Conservation (phyloP, 352 stramenopile genomes). For the Pythium sp. region DNA sequence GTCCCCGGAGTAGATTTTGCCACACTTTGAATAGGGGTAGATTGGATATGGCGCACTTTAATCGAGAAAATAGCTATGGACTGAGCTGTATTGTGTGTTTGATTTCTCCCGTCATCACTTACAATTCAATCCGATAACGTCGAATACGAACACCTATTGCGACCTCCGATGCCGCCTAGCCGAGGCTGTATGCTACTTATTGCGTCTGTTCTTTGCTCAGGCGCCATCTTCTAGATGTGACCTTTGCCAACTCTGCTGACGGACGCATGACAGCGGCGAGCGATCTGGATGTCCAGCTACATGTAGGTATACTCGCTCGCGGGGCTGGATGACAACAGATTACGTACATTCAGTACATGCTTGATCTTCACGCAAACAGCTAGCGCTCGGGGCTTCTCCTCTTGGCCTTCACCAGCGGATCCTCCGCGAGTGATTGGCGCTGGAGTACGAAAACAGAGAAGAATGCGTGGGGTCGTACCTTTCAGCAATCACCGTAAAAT, state of each 20-base stretch:
- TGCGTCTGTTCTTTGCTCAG: background rate
- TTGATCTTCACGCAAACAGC: no score
- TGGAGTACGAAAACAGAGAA: no score
- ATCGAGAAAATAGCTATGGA: background rate
- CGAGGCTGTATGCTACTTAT: background rate
- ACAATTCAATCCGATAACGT: background rate
- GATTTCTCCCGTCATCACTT: background rate
- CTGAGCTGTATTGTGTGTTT: background rate
- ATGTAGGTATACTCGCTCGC: background rate
- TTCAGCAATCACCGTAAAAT: no score
- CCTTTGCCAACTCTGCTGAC: background rate
- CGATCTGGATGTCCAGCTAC: background rate
- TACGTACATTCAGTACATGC: background rate
- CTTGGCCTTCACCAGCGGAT: no score
- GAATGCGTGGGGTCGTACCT: no score
- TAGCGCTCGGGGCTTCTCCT: background rate
- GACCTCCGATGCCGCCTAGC: background rate
- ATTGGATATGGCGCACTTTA: background rate
- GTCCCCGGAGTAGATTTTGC: background rate
- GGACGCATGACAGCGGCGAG: background rate
- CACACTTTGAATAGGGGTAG: background rate
- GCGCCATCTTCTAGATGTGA: background rate
- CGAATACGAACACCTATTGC: background rate
- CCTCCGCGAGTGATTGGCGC: background rate
- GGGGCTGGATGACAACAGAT: background rate